Percentiles rank a stretch among this genome's conserved stretches.
Evolutionary conservation across 495 filamentous ascomycete genomes (phyloP).

Genomic region (Lasiosphaeria miniovina): DNA sequence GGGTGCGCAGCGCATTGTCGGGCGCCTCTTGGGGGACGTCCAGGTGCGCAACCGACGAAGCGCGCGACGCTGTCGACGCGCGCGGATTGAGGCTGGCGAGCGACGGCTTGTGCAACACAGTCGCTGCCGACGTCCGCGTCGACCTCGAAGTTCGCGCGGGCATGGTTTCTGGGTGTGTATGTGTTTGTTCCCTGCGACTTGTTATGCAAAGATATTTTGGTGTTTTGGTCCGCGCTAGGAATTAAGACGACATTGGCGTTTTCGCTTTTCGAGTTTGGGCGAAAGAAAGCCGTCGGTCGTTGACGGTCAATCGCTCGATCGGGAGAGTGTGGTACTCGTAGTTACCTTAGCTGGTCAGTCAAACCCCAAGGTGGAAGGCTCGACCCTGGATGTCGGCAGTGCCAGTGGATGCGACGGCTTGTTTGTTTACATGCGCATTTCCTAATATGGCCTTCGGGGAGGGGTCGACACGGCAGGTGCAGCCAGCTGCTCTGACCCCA

Average conservation of each 20-base stretch:
- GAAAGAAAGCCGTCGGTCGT: no score
- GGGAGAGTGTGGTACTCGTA: no score
- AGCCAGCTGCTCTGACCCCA: slow-evolving; percentile 8
- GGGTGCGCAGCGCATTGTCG: slow-evolving; percentile 65
- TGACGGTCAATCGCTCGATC: no score
- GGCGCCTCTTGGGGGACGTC: slow-evolving; percentile 72
- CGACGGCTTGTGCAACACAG: slow-evolving; percentile 57
- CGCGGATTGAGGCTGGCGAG: slow-evolving; percentile 49
- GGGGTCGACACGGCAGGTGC: slow-evolving; percentile 14
- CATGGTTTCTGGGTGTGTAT: slow-evolving; percentile 18
- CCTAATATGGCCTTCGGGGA: slow-evolving; percentile 16
- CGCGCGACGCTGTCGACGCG: slow-evolving; percentile 55
- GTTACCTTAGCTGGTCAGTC: no score
- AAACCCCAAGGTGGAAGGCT: neutral
- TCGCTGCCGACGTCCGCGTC: slow-evolving; percentile 47
- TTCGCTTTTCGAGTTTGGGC: no score
- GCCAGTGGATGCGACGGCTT: slow-evolving; percentile 8
- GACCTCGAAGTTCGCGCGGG: slow-evolving; percentile 50
- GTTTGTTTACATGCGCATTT: slow-evolving; percentile 25
- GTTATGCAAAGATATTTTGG: no score
- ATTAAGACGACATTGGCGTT: no score
- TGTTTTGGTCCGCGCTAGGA: no score
- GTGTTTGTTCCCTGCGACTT: no score
- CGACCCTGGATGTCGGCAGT: neutral
- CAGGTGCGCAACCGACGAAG: slow-evolving; percentile 54